A percentile compares a stretch with the other conserved stretches of the same genome.
Conservation (phyloP, 495 filamentous ascomycete genomes). For the Aspergillus wentii region DNA sequence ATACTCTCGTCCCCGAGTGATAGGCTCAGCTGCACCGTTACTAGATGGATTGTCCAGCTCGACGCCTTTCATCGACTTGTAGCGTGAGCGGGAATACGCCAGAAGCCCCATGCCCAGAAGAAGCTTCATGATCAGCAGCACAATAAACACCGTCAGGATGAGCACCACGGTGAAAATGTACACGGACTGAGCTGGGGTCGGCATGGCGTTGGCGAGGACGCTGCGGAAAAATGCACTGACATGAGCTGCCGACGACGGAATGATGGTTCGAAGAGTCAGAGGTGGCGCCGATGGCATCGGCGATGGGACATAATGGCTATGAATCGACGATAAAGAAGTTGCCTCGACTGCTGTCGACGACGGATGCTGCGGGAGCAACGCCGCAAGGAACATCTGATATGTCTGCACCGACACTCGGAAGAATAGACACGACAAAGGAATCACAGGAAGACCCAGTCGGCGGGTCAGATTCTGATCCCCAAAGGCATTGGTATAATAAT, state of each 20-base stretch:
- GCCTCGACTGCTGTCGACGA: conserved; percentile 65
- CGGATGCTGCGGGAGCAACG: conserved; percentile 69
- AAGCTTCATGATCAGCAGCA: conserved; percentile 74
- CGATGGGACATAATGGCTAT: conserved; percentile 41
- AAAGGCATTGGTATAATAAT: conserved; percentile 97
- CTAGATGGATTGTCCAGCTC: neutral
- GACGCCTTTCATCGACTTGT: conserved; percentile 67
- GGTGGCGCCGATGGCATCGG: conserved; percentile 27
- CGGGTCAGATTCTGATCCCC: conserved; percentile 83
- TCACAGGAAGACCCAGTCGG: conserved; percentile 83
- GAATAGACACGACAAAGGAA: conserved; percentile 91
- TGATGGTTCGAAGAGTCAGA: conserved; percentile 31
- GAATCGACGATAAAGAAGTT: conserved; percentile 56
- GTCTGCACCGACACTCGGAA: conserved; percentile 92
- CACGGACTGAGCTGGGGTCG: conserved; percentile 38
- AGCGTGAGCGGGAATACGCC: conserved; percentile 66
- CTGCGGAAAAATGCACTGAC: conserved; percentile 32
- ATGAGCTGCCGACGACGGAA: conserved; percentile 31
- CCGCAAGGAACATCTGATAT: conserved; percentile 96
- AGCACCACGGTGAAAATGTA: conserved; percentile 63
- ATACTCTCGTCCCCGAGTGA: conserved; percentile 35
- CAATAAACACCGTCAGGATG: conserved; percentile 72
- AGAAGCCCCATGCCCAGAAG: conserved; percentile 80
- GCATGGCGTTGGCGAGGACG: conserved; percentile 39
- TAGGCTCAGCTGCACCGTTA: neutral